These are phyloP conservation scores for Friedmanniomyces simplex DNA, from an alignment of 495 filamentous ascomycete genomes.

Conservation along the genomic window DNA sequence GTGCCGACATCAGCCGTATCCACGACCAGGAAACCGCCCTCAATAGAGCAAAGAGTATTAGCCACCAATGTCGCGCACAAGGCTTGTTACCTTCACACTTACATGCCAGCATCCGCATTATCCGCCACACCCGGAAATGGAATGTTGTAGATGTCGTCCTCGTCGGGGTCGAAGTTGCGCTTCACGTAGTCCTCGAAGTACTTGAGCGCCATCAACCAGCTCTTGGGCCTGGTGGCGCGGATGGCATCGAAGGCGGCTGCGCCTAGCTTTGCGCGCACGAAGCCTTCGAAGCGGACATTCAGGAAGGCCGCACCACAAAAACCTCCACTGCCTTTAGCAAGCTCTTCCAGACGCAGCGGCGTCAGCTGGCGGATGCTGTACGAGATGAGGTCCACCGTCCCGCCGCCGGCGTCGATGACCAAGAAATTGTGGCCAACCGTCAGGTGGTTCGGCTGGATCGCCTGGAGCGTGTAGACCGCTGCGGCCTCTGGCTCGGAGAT, in stretches of 20 bases:
- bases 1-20: conserved; percentile 24
- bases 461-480: too few relatives aligned
- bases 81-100: too few relatives aligned
- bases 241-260: not conserved
- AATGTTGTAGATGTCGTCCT: conserved; percentile 28
- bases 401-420: conserved; percentile 69
- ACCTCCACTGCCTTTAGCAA: conserved; percentile 2
- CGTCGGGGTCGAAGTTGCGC: conserved; percentile 26
- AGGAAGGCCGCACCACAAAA: conserved; percentile 7
- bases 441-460: conserved; percentile 53
- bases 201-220: conserved; percentile 4
- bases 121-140: conserved; percentile 25
- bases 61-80: too few relatives aligned
- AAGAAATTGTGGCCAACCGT: conserved; percentile 61
- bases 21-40: conserved; percentile 22
- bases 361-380: conserved; percentile 28
- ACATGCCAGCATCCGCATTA: conserved; percentile 19
- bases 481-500: conserved; percentile 70
- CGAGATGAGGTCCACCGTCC: conserved; percentile 60
- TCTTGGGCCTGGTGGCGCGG: not conserved
- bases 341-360: conserved; percentile 6
- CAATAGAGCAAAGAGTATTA: too few relatives aligned
- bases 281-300: conserved; percentile 10
- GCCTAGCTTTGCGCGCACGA: conserved; percentile 1
- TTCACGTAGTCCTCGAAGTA: conserved; percentile 45